Evolutionary conservation across 116 monocot genomes (phyloP).

Genomic region (Phalaenopsis hybrid): DNA sequence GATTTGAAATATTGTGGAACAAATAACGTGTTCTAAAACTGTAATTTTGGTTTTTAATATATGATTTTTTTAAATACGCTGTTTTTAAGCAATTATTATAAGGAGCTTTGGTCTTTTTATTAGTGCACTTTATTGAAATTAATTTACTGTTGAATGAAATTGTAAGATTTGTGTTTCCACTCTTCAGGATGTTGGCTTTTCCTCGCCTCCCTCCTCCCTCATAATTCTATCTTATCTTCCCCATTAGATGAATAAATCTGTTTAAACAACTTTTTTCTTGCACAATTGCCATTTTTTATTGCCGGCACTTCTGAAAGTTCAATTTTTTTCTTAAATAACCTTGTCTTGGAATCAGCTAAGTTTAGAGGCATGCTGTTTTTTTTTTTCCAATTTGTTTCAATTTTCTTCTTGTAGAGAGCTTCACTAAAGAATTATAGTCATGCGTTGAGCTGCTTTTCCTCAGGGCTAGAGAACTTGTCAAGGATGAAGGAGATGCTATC

Average conservation of each 20-base stretch:
- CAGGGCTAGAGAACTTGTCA: neutral
- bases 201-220: too few relatives aligned
- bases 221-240: too few relatives aligned
- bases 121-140: too few relatives aligned
- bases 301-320: neutral
- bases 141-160: too few relatives aligned
- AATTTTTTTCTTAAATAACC: neutral
- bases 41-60: too few relatives aligned
- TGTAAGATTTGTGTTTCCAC: too few relatives aligned
- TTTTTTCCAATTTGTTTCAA: neutral
- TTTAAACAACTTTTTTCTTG: neutral
- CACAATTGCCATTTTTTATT: neutral
- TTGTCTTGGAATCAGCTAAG: neutral
- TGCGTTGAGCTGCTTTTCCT: neutral
- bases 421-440: neutral
- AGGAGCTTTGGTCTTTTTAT: too few relatives aligned
- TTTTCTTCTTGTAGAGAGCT: slow-evolving; percentile 1
- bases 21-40: too few relatives aligned
- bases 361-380: neutral
- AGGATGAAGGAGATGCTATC: slow-evolving; percentile 11
- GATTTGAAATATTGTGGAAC: too few relatives aligned
- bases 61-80: too few relatives aligned
- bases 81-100: too few relatives aligned
- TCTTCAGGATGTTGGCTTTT: too few relatives aligned
- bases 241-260: neutral